Evolutionary conservation across 139 green algal genomes (phyloP).

Genomic region (Diplosphaera chodatii): DNA sequence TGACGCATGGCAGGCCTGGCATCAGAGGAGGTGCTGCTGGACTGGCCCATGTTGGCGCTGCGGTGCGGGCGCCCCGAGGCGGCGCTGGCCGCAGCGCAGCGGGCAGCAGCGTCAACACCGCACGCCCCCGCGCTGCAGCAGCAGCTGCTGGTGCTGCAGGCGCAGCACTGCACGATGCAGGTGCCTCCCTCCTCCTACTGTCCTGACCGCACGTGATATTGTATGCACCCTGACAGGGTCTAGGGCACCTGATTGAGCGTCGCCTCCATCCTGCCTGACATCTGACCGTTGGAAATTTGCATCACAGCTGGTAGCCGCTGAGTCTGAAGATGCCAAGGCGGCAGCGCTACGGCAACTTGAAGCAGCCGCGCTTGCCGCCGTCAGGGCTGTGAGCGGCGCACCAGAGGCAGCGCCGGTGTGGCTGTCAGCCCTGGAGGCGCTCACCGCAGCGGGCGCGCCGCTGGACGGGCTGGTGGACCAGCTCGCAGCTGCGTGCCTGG

Average conservation of each 20-base stretch:
- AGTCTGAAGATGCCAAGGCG: not conserved
- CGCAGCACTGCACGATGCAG: constrained; percentile 10
- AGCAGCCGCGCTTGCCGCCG: constrained; percentile 1
- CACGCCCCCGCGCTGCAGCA: constrained; percentile 27
- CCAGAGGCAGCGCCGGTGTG: constrained; percentile 11
- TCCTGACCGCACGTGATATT: not conserved
- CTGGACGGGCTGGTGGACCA: not conserved
- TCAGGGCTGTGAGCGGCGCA: not conserved
- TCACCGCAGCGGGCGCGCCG: not conserved
- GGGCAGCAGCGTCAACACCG: constrained; percentile 22
- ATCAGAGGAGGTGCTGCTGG: constrained; percentile 24
- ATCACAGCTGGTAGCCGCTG: not conserved
- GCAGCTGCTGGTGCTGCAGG: constrained; percentile 31
- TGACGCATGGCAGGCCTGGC: not conserved
- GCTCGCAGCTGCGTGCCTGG: not conserved
- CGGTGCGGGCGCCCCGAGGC: constrained; percentile 16
- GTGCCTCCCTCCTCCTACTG: not conserved
- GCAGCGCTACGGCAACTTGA: not conserved
- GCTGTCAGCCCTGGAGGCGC: constrained; percentile 4
- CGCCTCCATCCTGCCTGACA: not conserved
- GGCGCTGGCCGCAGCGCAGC: constrained; percentile 25
- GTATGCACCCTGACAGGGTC: not conserved
- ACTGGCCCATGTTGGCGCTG: constrained; percentile 27
- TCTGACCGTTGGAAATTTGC: not conserved
- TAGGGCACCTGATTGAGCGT: not conserved